These are phyloP conservation scores for Penicillium corylophilum DNA, from an alignment of 2,329 filamentous ascomycete species.

Conservation along the genomic window DNA sequence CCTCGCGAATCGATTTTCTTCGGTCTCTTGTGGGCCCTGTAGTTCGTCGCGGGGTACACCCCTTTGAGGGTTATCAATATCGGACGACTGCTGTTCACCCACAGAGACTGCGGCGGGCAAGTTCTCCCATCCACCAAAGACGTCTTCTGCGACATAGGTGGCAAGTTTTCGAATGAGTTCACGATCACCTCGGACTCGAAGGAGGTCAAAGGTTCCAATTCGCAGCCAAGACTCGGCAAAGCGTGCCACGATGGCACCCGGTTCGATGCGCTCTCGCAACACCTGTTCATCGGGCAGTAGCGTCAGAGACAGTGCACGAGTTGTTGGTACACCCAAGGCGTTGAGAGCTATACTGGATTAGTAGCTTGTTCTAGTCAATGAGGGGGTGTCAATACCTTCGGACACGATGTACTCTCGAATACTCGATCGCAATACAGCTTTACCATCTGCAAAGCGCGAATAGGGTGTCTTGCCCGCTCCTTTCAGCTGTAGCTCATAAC, in stretches of 20 bases:
- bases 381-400: conserved; percentile 55
- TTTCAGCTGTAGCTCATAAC: conserved; percentile 92
- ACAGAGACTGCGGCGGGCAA: conserved; percentile 61
- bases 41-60: conserved; percentile 58
- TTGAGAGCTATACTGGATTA: conserved; percentile 56
- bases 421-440: conserved; percentile 86
- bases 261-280: conserved; percentile 75
- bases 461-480: conserved; percentile 93
- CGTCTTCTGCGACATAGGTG: conserved; percentile 82
- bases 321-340: conserved; percentile 80
- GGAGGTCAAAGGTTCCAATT: conserved; percentile 94
- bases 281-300: conserved; percentile 72
- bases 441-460: conserved; percentile 92
- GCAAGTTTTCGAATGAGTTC: conserved; percentile 70
- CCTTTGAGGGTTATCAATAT: conserved; percentile 48
- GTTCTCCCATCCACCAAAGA: conserved; percentile 84
- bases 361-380: not conserved
- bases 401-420: conserved; percentile 94
- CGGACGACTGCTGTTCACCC: conserved; percentile 41
- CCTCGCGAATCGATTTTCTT: conserved; percentile 83
- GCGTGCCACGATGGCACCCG: conserved; percentile 86
- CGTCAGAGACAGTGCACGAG: conserved; percentile 79
- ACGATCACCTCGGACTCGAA: conserved; percentile 77
- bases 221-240: conserved; percentile 91
- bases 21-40: conserved; percentile 65